Evolutionary conservation across 495 filamentous ascomycete genomes (phyloP).

Genomic region (Penicillium turbatum): DNA sequence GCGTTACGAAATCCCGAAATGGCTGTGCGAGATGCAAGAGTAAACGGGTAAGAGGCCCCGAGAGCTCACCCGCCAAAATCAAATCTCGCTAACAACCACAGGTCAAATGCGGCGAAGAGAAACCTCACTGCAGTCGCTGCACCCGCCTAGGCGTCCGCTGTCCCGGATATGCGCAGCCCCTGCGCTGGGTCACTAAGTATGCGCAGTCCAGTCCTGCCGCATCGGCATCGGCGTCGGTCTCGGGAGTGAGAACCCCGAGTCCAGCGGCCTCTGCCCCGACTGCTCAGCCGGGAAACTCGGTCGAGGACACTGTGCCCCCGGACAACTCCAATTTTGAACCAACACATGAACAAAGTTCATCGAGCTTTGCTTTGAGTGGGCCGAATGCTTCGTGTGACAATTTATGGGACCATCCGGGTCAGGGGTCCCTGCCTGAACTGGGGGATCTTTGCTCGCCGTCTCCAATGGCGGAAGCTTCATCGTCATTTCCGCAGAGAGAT

Average conservation of each 20-base stretch:
- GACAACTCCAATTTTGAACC: conserved; percentile 6
- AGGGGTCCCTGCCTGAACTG: conserved; percentile 33
- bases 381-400: conserved; percentile 27
- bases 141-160: conserved; percentile 46
- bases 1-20: conserved; percentile 47
- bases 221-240: conserved; percentile 5
- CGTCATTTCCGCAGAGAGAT: conserved; percentile 18
- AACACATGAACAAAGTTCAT: conserved; percentile 3
- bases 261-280: conserved; percentile 8
- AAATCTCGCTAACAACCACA: conserved; percentile 12
- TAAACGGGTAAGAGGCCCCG: conserved; percentile 39
- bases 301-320: conserved; percentile 2
- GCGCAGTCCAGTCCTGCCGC: conserved; percentile 20
- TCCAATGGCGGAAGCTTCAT: conserved; percentile 10
- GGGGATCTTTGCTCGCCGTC: conserved; percentile 31
- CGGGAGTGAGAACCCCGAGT: conserved; percentile 13
- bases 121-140: conserved; percentile 50
- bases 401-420: conserved; percentile 35
- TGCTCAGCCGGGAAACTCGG: background rate
- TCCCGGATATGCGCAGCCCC: conserved; percentile 50
- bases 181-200: conserved; percentile 55
- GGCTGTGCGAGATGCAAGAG: conserved; percentile 49
- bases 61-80: background rate
- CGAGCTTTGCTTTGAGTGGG: conserved; percentile 18
- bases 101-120: conserved; percentile 56